Evolutionary conservation across 352 stramenopile genomes (phyloP).

Genomic region (Plasmopara halstedii): DNA sequence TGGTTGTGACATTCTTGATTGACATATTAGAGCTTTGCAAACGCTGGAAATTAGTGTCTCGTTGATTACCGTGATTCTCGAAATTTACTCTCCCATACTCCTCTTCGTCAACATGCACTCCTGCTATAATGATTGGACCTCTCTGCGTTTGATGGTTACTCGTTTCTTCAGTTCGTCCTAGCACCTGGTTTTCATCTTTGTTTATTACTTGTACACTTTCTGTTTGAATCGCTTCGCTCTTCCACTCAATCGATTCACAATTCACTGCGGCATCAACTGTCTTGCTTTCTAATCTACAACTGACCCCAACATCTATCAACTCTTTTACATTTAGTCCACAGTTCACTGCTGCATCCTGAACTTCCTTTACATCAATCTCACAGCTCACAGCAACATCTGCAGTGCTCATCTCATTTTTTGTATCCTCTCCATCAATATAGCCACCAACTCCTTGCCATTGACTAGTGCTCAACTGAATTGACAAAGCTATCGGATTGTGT

Average conservation of each 20-base stretch:
- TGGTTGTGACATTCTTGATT: neutral
- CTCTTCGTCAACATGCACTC: neutral
- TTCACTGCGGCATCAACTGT: constrained; percentile 5
- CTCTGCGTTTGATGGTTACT: neutral
- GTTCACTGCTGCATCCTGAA: constrained; percentile 1
- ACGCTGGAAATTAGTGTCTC: neutral
- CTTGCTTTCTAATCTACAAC: constrained; percentile 1
- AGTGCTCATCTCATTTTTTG: constrained; percentile 2
- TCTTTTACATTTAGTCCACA: constrained; percentile 1
- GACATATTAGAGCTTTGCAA: neutral
- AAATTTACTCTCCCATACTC: neutral
- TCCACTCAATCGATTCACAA: constrained; percentile 4
- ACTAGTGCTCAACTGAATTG: constrained; percentile 11
- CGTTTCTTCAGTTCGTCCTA: neutral
- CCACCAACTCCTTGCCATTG: constrained; percentile 3
- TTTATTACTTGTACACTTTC: constrained; percentile 1
- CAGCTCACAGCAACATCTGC: constrained; percentile 1
- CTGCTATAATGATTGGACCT: neutral
- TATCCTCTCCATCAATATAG: neutral
- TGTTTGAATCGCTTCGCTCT: constrained; percentile 10
- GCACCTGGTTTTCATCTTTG: neutral
- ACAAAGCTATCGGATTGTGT: constrained; percentile 24
- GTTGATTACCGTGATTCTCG: neutral
- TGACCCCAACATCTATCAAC: neutral
- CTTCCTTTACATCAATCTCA: neutral